Evolutionary conservation across 306 rosid genomes (phyloP).

Genomic region (Canavalia gladiata): DNA sequence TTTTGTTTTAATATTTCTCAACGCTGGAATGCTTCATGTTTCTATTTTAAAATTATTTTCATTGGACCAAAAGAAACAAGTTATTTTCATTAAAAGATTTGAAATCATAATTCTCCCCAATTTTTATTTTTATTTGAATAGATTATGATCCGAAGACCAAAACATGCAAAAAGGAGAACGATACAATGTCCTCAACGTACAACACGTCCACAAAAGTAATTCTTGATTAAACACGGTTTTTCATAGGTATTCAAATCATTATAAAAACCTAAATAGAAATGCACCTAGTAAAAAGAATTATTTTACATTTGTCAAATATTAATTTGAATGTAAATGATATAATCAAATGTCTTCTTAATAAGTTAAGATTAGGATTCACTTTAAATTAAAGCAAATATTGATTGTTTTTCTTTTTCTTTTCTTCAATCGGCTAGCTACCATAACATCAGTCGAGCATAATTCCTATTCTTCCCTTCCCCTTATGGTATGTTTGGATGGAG

Average conservation of each 20-base stretch:
- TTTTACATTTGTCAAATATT: too few relatives aligned
- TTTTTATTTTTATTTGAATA: background rate
- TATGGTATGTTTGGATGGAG: too few relatives aligned
- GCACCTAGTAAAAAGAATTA: too few relatives aligned
- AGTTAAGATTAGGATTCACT: background rate
- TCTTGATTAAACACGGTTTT: background rate
- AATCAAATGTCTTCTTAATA: too few relatives aligned
- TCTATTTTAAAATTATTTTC: background rate
- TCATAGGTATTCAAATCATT: background rate
- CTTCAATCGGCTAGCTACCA: background rate
- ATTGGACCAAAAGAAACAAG: too few relatives aligned
- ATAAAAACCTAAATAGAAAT: background rate
- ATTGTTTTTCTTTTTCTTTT: too few relatives aligned
- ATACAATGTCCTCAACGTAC: background rate
- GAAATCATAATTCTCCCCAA: background rate
- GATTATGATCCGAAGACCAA: background rate
- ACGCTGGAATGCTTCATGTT: background rate
- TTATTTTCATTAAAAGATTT: background rate
- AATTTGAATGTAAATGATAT: too few relatives aligned
- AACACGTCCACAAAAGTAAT: background rate
- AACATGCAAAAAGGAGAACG: background rate
- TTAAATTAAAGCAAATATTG: background rate
- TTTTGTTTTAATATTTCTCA: background rate
- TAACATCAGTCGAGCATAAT: background rate
- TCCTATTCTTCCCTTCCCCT: background rate